Evolutionary conservation across 179 eudicot species (phyloP), one percentile per base, ranked within the genome.

Genomic region (Beta macrorhiza): DNA sequence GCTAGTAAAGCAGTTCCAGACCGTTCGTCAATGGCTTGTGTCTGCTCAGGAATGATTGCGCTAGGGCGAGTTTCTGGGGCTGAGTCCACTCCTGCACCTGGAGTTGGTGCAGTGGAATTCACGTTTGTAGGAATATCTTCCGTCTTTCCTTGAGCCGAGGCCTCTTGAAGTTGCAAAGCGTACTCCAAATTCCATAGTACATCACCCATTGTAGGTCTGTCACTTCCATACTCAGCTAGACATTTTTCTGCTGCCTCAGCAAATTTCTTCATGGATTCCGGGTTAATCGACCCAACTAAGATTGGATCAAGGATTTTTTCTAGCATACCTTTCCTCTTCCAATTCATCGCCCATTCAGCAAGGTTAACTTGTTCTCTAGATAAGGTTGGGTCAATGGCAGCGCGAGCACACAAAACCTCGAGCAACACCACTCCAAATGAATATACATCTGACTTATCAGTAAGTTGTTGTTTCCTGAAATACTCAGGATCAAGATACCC

Each of bases 181-280:
- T 92, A 89, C 86, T 96, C 99, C 69, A 96, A 81, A 72, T 96
- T 96, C 99, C 99, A 96, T 42, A 92, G 74, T 25, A 96, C 94
- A 76, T 96, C 99, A 4, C 99, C 99, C 98, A 96, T 96, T 0
- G 93, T 85, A 25, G 99, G 99, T 86, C 99, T 86, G 32, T 96
- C 99, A 47, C 90, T 85, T 1, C 99, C 99, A 49, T 96, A 94
- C 55, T 96, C 98, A 0, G 98, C 83, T 84, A 96, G 83, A 67
- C 99, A 96, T 77, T 96, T 96, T 84, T 96, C 99, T 0, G 98
- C 97, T 6, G 98, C 96, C 85, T 96, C 99, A 0, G 90, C 89
- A 51, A 90, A 92, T 65, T 92, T 96, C 70, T 89, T 91, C 92
- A 94, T 85, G 0, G 97, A 93, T 29, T 96, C 96, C 1, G 91